Base-by-base conservation (phyloP, 768 basidiomycete species). In the Boletus speciosus region DNA sequence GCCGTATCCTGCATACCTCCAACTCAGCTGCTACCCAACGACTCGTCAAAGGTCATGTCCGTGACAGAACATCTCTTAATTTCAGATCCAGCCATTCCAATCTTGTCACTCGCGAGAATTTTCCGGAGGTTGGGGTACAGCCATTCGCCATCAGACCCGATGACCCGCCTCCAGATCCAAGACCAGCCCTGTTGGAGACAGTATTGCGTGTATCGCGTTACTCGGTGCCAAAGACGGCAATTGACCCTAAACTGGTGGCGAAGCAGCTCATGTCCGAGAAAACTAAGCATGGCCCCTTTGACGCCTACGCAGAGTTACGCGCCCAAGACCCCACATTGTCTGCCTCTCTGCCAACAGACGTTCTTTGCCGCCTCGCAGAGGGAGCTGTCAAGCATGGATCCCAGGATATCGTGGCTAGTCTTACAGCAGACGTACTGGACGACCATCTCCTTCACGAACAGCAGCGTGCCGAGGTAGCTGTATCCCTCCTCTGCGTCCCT, bases 1-100 rank as follows among this genome's bases (percentile, higher is more conserved):
- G 82, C 73, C 78, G 73, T 73, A 71, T 78, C 64, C 72, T 74
- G 71, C 73, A 75, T 70, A 66, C 73, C 62, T 66, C 64, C 51
- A 72, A 68, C 61, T 54, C 66, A 50, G 38, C 51, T 49, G 58
- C 60, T 41, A 49, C 59, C 31, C 62, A 58, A 59, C 68, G 49
- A 52, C 39, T 68, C 54, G 35, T 58, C 48, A 60, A 54, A 55
- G 43, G 42, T 47, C 60, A 62, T 61, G 57, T 56, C 39, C 56
- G 25, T 52, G 54, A 63, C 48, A 55, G 45, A 51, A 52, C 55
- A 5, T 37, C 56, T 9, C 35, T 39, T 23, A 51, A 16, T 38
- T 49, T 49, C 47, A 65, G 48, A 51, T 40, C 50, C 29, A 49
- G 51, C 47, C 54, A 54, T 57, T 60, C 49, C 50, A 51, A 49